These are phyloP conservation scores for Gaeumannomyces tritici DNA, from an alignment of 2,329 filamentous ascomycete species.

Conservation along the genomic window DNA sequence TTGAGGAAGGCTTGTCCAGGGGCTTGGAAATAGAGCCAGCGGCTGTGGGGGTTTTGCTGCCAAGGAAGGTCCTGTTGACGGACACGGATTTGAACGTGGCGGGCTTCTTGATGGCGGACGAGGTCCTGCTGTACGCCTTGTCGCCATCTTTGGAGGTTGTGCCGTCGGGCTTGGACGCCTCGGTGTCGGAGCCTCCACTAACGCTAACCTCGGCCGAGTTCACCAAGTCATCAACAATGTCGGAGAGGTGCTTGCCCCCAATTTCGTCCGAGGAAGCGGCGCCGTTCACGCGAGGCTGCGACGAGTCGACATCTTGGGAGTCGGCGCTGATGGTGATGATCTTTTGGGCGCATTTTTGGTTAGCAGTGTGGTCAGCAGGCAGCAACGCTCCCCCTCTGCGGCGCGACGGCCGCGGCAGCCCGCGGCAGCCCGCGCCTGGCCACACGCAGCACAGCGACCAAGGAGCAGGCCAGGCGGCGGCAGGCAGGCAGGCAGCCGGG, in stretches of 20 bases:
- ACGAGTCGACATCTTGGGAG: conserved; percentile 36
- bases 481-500: not conserved
- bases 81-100: conserved; percentile 77
- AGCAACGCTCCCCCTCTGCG: no score
- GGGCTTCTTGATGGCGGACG: conserved; percentile 61
- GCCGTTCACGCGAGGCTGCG: conserved; percentile 39
- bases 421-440: no score
- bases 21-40: conserved; percentile 34
- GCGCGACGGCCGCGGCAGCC: not conserved
- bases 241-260: conserved; percentile 47
- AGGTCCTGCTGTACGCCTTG: conserved; percentile 47
- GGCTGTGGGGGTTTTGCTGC: conserved; percentile 50
- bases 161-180: conserved; percentile 52
- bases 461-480: not conserved
- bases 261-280: conserved; percentile 36
- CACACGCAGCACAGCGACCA: no score
- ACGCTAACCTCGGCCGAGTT: conserved; percentile 58
- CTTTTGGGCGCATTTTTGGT: conserved; percentile 13
- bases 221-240: conserved; percentile 46
- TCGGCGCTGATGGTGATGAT: conserved; percentile 25
- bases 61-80: conserved; percentile 75
- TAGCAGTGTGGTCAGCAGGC: not conserved
- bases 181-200: conserved; percentile 69
- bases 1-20: conserved; percentile 37
- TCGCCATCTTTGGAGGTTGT: conserved; percentile 45